Evolutionary conservation across 352 stramenopile species (phyloP).

Genomic region (Globisporangium iwayamae): DNA sequence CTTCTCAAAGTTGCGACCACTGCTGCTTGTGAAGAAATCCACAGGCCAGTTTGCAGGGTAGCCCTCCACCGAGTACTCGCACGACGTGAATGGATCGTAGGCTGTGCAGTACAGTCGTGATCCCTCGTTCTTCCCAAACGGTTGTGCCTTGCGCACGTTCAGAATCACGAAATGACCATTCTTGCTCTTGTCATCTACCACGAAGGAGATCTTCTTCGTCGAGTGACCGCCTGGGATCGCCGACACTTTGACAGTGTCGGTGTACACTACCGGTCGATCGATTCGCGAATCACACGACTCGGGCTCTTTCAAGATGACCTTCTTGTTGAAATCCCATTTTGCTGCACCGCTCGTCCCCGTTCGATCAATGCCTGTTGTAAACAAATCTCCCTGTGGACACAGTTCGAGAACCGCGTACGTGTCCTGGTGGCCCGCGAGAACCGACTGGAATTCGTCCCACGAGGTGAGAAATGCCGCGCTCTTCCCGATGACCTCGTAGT

Average conservation of each 20-base stretch:
- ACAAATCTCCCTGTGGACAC: constrained; percentile 60
- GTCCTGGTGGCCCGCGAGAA: constrained; percentile 54
- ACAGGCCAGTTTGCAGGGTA: constrained; percentile 53
- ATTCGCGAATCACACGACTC: constrained; percentile 43
- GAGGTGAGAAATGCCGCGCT: constrained; percentile 36
- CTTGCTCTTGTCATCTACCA: constrained; percentile 21
- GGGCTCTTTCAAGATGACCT: constrained; percentile 50
- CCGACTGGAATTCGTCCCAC: constrained; percentile 62
- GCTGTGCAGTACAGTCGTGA: constrained; percentile 72
- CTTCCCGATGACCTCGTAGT: constrained; percentile 60
- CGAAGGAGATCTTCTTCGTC: constrained; percentile 49
- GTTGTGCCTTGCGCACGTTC: constrained; percentile 55
- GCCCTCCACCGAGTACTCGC: constrained; percentile 71
- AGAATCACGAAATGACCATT: constrained; percentile 68
- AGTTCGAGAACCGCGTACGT: constrained; percentile 63
- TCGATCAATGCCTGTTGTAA: constrained; percentile 45
- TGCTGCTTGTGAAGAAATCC: constrained; percentile 60
- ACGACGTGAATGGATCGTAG: constrained; percentile 78
- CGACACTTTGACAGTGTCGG: constrained; percentile 65
- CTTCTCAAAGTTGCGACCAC: constrained; percentile 42
- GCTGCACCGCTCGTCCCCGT: constrained; percentile 45
- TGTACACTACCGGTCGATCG: constrained; percentile 70
- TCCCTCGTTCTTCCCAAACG: constrained; percentile 20
- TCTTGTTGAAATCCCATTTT: constrained; percentile 58
- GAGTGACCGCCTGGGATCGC: constrained; percentile 33